Percentiles rank a stretch among this genome's conserved stretches.
Conservation (phyloP, 2,329 filamentous ascomycete species). For the Chalaropsis thielavioides region DNA sequence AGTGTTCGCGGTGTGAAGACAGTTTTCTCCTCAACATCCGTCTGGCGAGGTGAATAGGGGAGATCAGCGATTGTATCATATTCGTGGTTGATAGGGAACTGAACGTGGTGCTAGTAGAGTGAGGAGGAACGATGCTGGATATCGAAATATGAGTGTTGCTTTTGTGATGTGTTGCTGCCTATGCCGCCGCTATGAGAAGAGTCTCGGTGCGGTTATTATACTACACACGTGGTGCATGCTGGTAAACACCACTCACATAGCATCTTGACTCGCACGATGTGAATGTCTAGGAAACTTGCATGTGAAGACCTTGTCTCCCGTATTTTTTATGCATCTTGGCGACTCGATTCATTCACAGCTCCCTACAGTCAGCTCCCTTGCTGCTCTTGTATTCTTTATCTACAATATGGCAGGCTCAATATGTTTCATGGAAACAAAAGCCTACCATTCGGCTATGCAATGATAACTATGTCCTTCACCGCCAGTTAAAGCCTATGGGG, state of each 20-base stretch:
- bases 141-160: background rate
- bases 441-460: background rate
- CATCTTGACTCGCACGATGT: background rate
- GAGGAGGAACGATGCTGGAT: background rate
- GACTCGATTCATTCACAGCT: background rate
- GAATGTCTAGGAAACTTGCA: background rate
- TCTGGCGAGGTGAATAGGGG: background rate
- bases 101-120: too few relatives aligned
- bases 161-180: background rate
- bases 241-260: background rate
- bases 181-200: background rate
- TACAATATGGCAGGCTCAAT: background rate
- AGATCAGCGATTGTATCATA: constrained; percentile 4
- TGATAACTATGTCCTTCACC: background rate
- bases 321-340: background rate
- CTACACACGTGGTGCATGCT: background rate
- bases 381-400: background rate
- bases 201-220: background rate
- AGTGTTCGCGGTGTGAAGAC: background rate
- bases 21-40: background rate
- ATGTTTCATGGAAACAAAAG: background rate
- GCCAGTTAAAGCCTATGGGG: background rate
- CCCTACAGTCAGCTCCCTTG: background rate
- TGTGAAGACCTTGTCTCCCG: background rate
- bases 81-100: background rate